phyloP scores from a whole-genome alignment of 805 yeast species.

The Yamadazyma laniorum region DNA sequence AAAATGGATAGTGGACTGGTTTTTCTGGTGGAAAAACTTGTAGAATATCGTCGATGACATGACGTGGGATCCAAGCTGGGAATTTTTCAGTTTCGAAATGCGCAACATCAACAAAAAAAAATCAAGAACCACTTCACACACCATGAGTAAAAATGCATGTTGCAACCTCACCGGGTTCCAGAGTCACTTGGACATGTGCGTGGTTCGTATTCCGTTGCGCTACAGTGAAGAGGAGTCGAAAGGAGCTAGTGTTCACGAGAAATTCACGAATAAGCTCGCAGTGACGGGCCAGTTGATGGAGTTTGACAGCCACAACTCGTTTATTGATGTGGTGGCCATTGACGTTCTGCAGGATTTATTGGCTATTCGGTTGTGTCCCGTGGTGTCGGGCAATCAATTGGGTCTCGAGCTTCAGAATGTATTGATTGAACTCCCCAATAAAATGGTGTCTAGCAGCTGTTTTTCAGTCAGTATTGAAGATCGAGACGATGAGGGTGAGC shows the following conservation, averaged over 20 bases:
- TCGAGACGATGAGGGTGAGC: constrained; percentile 11
- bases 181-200: constrained; percentile 5
- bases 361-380: constrained; percentile 39
- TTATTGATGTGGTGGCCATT: constrained; percentile 29
- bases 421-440: constrained; percentile 24
- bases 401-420: constrained; percentile 34
- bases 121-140: constrained; percentile 3
- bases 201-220: constrained; percentile 15
- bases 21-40: constrained; percentile 79
- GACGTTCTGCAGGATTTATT: constrained; percentile 30
- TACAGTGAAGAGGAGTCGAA: constrained; percentile 1
- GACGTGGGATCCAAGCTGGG: neutral
- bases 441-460: constrained; percentile 18
- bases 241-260: constrained; percentile 19
- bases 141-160: constrained; percentile 8
- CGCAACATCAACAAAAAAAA: constrained; percentile 1
- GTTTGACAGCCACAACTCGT: constrained; percentile 17
- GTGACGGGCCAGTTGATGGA: constrained; percentile 24
- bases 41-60: constrained; percentile 92
- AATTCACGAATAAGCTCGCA: constrained; percentile 20
- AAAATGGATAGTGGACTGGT: constrained; percentile 73
- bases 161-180: constrained; percentile 11
- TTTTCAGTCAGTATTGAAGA: constrained; percentile 13
- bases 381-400: constrained; percentile 20
- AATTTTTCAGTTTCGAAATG: no score